These are phyloP conservation scores for Ophryocystis elektroscirrha DNA, from an alignment of 169 alveolate species.

Conservation along the genomic window DNA sequence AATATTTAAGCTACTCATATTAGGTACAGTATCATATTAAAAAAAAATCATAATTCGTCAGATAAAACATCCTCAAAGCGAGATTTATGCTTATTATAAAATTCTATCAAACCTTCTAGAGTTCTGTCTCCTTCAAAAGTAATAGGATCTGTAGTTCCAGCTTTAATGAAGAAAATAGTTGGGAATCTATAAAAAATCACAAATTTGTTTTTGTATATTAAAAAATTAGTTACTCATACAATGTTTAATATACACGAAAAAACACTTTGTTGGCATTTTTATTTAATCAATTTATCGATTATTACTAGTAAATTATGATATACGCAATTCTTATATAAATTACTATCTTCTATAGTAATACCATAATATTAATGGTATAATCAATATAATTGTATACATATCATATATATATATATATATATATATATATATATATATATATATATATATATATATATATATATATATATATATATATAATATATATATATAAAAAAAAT, in stretches of 20 bases:
- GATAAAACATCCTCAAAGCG: slow-evolving; percentile 9
- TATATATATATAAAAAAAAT: slow-evolving; percentile 6
- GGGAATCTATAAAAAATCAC: slow-evolving; percentile 23
- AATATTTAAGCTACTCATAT: slow-evolving; percentile 5
- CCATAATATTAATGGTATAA: too few species aligned
- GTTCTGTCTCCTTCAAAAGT: slow-evolving; percentile 25
- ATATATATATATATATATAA: neutral
- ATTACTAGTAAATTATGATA: too few species aligned
- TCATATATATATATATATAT: too few species aligned
- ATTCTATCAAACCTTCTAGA: slow-evolving; percentile 15
- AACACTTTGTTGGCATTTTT: neutral
- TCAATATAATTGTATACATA: too few species aligned
- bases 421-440: too few species aligned
- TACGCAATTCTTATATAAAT: too few species aligned
- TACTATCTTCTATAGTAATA: too few species aligned
- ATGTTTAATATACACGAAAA: neutral
- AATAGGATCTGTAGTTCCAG: slow-evolving; percentile 19
- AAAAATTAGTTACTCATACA: neutral
- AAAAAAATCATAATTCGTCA: neutral
- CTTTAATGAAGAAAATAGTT: slow-evolving; percentile 22
- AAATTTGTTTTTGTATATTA: neutral
- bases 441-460: slow-evolving; percentile 1
- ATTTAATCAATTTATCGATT: too few species aligned
- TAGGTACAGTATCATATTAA: neutral
- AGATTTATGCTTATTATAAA: slow-evolving; percentile 21